Percentiles rank a stretch among this genome's conserved stretches.
Conservation (phyloP, 1,139 yeast species). For the Debaryomycetaceae sp. region DNA sequence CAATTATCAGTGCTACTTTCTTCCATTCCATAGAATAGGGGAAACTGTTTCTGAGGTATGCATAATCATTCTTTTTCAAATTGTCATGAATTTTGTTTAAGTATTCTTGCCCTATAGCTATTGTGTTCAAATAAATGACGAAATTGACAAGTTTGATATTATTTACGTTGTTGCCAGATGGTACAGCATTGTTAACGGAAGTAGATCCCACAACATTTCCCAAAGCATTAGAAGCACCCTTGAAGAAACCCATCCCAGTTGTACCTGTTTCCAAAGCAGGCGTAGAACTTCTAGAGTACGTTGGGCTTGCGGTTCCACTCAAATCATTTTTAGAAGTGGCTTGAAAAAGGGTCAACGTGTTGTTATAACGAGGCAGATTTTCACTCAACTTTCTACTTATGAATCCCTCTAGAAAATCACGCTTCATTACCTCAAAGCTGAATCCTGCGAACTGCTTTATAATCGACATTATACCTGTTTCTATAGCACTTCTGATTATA, state of each 20-base stretch:
- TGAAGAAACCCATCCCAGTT: conserved; percentile 35
- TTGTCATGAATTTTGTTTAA: conserved; percentile 45
- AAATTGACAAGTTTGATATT: conserved; percentile 43
- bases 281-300: conserved; percentile 29
- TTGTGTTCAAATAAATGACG: conserved; percentile 58
- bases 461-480: conserved; percentile 57
- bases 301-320: conserved; percentile 20
- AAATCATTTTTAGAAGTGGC: conserved; percentile 16
- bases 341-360: conserved; percentile 28
- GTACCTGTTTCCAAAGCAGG: conserved; percentile 31
- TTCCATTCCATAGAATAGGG: conserved; percentile 56
- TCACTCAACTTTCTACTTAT: conserved; percentile 52
- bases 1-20: conserved; percentile 39
- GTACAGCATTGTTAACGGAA: conserved; percentile 19
- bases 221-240: conserved; percentile 45
- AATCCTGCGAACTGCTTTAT: conserved; percentile 49
- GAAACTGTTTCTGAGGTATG: conserved; percentile 37
- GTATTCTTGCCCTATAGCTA: conserved; percentile 57
- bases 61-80: conserved; percentile 20
- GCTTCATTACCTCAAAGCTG: conserved; percentile 28
- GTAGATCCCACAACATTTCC: conserved; percentile 44
- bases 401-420: conserved; percentile 39
- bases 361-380: conserved; percentile 51
- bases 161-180: conserved; percentile 17
- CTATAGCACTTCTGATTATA: conserved; percentile 56